phyloP scores from a whole-genome alignment of 176 grass and related monocot genomes.

The Microstegium vimineum region DNA sequence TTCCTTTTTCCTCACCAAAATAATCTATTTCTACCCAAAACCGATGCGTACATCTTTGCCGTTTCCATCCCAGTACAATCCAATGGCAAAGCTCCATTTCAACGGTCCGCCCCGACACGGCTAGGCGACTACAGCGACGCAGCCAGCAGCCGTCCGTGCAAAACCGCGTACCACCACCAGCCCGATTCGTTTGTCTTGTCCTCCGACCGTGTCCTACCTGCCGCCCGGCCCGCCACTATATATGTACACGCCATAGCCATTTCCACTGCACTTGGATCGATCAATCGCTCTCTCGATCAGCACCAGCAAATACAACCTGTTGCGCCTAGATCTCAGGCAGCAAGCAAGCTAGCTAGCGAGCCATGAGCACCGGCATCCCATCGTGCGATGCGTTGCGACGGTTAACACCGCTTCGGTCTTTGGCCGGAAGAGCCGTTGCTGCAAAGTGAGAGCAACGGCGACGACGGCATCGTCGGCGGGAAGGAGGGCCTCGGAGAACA shows the following conservation, averaged over 20 bases:
- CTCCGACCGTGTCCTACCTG: background rate
- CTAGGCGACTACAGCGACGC: background rate
- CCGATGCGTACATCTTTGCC: background rate
- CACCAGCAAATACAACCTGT: background rate
- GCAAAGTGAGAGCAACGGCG: background rate
- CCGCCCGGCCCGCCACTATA: background rate
- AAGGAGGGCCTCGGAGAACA: too few relatives aligned
- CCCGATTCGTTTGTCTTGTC: background rate
- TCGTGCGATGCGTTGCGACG: background rate
- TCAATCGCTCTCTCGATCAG: background rate
- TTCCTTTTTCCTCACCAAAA: background rate
- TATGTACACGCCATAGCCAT: background rate
- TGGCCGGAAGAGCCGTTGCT: background rate
- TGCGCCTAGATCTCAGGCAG: background rate
- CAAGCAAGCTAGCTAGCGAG: background rate
- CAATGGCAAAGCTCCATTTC: slow-evolving; percentile 3
- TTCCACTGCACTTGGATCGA: background rate
- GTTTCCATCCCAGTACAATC: background rate
- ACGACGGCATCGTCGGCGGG: background rate
- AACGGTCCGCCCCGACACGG: background rate
- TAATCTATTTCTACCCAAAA: background rate
- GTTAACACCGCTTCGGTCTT: background rate
- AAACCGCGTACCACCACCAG: background rate
- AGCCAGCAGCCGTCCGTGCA: background rate
- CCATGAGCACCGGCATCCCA: slow-evolving; percentile 10